Base-by-base conservation (phyloP, 148 eudicot genomes). In the Fallopia convolvulus region DNA sequence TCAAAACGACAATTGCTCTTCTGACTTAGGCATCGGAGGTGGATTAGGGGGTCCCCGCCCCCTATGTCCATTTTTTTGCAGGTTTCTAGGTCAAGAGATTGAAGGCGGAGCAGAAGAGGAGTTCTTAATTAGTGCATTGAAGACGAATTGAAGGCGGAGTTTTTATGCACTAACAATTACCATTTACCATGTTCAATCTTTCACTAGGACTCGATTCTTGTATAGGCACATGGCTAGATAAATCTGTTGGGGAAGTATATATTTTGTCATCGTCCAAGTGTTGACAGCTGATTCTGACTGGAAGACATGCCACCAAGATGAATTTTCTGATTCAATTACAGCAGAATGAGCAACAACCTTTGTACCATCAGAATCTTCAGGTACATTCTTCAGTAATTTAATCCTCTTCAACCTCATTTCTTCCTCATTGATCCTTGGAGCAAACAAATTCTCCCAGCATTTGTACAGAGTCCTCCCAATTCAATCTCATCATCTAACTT, bases 401-500 rank as follows among this genome's bases (percentile, higher is more conserved):
- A 70, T 40, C 46, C 30, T 12, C 74, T 71, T 75, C 39, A 61
- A 76, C 70, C 74, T 78, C 77, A 80, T 39, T 61, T 72, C 74
- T 46, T 84, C 55, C 70, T 75, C 77, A 17, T 21, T 2, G 14
- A 36, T 76, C 78, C 84, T 81, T 48, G 70, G 72, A 23, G 75
- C 76, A 18, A 74, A 63, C 74, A 84, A 47, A 30, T 81, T 39
- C 21, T 76, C 75, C 44, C 74, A 66, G 60, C 60, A 44, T 18
- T 30, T 46, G 73, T 68, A 23, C 49, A 53, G 75, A 78, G 70
- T 68, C 70, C 76, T 3, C 76, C 58, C 36, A 79, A 32, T 68
- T 81, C 79, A n/a, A 74, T 32, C 44, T 76, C 47, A 39, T 79
- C 65, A 58, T 81, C 76, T 70, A 84, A 76, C 13, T 52, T 70